A percentile compares a stretch with the other conserved stretches of the same genome.
Conservation (phyloP, 164 flowering plant species). For the Brasenia schreberi region DNA sequence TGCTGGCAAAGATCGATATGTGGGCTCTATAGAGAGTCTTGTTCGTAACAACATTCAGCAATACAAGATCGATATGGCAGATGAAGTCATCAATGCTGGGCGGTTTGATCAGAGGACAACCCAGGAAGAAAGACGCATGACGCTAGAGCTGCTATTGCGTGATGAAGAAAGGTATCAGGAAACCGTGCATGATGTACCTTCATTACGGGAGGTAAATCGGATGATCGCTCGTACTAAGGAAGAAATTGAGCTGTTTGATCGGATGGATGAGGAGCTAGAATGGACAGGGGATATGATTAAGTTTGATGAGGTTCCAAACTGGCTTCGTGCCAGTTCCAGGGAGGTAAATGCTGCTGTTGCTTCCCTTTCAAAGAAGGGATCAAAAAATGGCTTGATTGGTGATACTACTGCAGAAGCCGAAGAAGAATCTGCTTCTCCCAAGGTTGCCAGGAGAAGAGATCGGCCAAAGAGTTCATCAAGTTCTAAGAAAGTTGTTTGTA, state of each 20-base stretch:
- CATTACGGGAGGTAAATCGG: constrained; percentile 89
- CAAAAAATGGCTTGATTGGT: constrained; percentile 27
- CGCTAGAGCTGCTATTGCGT: constrained; percentile 84
- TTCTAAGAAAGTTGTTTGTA: constrained; percentile 50
- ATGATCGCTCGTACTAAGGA: constrained; percentile 96
- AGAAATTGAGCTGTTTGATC: constrained; percentile 90
- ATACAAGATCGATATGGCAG: constrained; percentile 99
- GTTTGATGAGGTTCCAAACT: constrained; percentile 82
- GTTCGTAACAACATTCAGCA: constrained; percentile 96
- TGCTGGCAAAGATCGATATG: constrained; percentile 94
- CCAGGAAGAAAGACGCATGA: constrained; percentile 92
- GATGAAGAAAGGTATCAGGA: constrained; percentile 98
- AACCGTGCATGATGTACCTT: constrained; percentile 90
- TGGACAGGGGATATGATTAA: constrained; percentile 82
- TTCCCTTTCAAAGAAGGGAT: constrained; percentile 65
- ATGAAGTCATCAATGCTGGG: constrained; percentile 99
- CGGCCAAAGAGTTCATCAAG: constrained; percentile 42
- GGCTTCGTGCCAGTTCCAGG: constrained; percentile 75
- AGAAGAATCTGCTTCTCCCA: constrained; percentile 26
- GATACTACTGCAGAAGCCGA: constrained; percentile 35
- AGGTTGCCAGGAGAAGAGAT: constrained; percentile 63
- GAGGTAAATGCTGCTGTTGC: constrained; percentile 74
- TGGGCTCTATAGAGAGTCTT: constrained; percentile 96
- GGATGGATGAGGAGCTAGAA: constrained; percentile 93
- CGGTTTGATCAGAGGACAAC: constrained; percentile 99